Conservation (phyloP, 129 eudicot species). For the Chrysanthemum lavandulifolium region DNA sequence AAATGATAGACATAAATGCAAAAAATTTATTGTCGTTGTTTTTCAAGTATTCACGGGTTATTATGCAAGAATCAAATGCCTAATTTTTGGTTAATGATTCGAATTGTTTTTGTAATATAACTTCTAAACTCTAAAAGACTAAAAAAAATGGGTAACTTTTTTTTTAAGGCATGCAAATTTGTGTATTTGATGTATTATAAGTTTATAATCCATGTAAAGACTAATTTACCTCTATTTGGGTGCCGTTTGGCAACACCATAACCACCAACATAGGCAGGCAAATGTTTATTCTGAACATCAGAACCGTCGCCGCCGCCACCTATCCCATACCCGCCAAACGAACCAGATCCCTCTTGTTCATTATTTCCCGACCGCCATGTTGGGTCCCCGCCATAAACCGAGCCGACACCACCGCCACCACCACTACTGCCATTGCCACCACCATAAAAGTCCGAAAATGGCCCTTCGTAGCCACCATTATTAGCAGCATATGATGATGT, state of each 20-base stretch:
- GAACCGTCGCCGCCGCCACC: conserved; percentile 42
- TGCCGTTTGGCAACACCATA: conserved; percentile 49
- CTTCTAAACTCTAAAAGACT: too few relatives aligned
- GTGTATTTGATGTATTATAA: neutral
- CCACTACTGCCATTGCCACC: conserved; percentile 39
- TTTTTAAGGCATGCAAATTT: neutral
- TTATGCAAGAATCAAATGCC: too few relatives aligned
- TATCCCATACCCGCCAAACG: conserved; percentile 57
- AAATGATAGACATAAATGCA: neutral
- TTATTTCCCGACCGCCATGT: conserved; percentile 58
- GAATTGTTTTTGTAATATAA: too few relatives aligned
- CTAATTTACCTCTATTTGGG: conserved; percentile 44
- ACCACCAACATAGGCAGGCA: conserved; percentile 62
- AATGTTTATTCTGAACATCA: conserved; percentile 40
- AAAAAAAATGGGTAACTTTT: too few relatives aligned
- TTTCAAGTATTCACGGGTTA: too few relatives aligned
- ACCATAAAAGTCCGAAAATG: conserved; percentile 57
- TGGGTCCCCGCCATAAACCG: conserved; percentile 55
- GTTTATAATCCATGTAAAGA: neutral
- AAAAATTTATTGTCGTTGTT: too few relatives aligned
- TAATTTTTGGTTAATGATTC: too few relatives aligned
- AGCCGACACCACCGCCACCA: conserved; percentile 39
- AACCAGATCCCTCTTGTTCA: conserved; percentile 58
- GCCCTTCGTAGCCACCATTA: conserved; percentile 58
- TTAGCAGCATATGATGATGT: conserved; percentile 39